phyloP scores from a whole-genome alignment of 2,329 filamentous ascomycete species.

The Colletotrichum caudatum region DNA sequence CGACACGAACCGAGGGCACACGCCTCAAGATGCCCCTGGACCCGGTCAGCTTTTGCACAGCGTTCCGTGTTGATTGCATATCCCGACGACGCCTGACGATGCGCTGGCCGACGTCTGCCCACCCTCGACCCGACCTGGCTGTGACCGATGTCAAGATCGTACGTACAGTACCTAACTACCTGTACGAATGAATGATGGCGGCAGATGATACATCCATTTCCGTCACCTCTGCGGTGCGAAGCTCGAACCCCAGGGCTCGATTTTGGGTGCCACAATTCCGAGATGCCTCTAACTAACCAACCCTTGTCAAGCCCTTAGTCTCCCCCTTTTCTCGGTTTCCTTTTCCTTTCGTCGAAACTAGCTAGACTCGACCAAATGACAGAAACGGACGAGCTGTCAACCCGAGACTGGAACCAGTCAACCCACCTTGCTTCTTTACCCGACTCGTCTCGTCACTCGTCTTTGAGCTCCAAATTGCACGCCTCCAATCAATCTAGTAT shows the following conservation, averaged over 20 bases:
- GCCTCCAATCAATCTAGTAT: conserved; percentile 33
- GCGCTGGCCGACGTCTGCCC: neutral
- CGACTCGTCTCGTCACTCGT: conserved; percentile 25
- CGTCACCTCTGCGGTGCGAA: too few species aligned
- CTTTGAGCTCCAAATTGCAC: neutral
- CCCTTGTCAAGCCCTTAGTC: conserved; percentile 26
- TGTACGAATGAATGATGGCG: neutral
- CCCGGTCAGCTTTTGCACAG: conserved; percentile 23
- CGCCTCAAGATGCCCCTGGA: neutral
- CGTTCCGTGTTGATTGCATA: conserved; percentile 37
- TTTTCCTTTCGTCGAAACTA: too few species aligned
- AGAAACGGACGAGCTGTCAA: neutral
- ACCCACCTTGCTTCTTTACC: conserved; percentile 22
- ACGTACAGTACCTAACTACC: neutral
- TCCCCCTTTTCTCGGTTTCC: neutral
- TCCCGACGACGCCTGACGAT: conserved; percentile 1
- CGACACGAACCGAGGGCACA: neutral
- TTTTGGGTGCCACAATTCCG: neutral
- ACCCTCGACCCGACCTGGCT: neutral
- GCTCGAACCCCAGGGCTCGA: neutral
- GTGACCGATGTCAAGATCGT: neutral
- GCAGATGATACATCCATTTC: neutral
- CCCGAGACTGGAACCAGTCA: neutral
- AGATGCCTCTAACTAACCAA: neutral
- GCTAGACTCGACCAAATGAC: neutral